A percentile compares a stretch with the other conserved stretches of the same genome.
Conservation (phyloP, 2,329 filamentous ascomycete species). For the Cadophora sp. region DNA sequence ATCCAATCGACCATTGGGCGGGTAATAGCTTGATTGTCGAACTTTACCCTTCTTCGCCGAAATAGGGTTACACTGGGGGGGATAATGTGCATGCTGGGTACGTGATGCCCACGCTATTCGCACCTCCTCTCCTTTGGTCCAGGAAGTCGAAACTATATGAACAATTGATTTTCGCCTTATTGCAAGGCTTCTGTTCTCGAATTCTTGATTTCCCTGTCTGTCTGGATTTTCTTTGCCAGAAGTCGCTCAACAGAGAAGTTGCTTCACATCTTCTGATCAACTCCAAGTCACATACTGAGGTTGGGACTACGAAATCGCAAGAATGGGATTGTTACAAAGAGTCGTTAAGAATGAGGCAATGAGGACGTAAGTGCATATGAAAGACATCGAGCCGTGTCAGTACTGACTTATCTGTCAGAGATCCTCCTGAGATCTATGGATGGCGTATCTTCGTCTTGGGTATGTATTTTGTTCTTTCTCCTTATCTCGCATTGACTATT, state of each 20-base stretch:
- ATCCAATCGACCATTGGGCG: conserved; percentile 4
- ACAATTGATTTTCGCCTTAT: background rate
- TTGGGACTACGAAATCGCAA: conserved; percentile 21
- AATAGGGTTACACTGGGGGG: background rate
- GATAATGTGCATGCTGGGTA: conserved; percentile 7
- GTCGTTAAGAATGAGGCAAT: conserved; percentile 69
- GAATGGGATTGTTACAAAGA: conserved; percentile 40
- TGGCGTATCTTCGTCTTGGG: conserved; percentile 60
- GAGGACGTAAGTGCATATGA: conserved; percentile 50
- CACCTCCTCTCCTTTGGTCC: background rate
- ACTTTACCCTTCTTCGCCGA: conserved; percentile 8
- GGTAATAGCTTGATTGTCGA: background rate
- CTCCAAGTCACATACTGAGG: background rate
- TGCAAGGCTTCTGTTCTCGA: background rate
- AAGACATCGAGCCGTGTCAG: background rate
- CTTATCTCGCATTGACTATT: background rate
- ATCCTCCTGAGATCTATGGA: conserved; percentile 46
- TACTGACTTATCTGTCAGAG: conserved; percentile 24
- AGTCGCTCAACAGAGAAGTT: background rate
- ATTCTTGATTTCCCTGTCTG: background rate
- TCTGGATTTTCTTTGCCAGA: background rate
- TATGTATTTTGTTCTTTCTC: conserved; percentile 8
- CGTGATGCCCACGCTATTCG: background rate
- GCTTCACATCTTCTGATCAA: background rate
- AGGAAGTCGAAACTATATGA: conserved; percentile 9